Conservation (phyloP, 2,329 filamentous ascomycete genomes). For the Pseudophaeomoniella oleicola region DNA sequence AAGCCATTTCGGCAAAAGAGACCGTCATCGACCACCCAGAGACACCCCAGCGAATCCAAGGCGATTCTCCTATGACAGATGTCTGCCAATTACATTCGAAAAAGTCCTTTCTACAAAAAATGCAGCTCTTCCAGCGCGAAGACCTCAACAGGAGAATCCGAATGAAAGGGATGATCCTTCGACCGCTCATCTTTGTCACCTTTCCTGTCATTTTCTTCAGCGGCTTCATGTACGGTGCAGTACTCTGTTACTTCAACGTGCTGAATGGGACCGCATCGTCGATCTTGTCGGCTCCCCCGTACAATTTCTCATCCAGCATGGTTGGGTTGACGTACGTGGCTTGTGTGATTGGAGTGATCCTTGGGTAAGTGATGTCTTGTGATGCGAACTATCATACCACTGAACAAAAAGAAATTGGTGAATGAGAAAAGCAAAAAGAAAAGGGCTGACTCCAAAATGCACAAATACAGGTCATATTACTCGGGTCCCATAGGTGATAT, state of each 20-base stretch:
- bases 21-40: background rate
- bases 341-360: constrained; percentile 5
- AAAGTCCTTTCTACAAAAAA: constrained; percentile 6
- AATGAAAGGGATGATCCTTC: constrained; percentile 5
- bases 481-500: constrained; percentile 13
- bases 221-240: constrained; percentile 24
- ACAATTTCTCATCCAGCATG: constrained; percentile 22
- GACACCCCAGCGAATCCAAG: background rate
- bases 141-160: constrained; percentile 3
- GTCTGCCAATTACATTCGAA: background rate
- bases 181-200: constrained; percentile 11
- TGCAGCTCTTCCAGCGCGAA: constrained; percentile 5
- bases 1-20: background rate
- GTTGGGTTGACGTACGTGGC: constrained; percentile 23
- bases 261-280: constrained; percentile 26
- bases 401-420: too few relatives aligned
- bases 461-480: too few relatives aligned
- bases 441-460: too few relatives aligned
- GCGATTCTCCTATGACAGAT: background rate
- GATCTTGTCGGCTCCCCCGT: constrained; percentile 20
- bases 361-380: constrained; percentile 6
- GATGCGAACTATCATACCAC: too few relatives aligned
- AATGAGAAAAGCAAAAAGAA: too few relatives aligned
- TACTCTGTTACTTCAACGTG: constrained; percentile 28
- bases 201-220: constrained; percentile 24